Evolutionary conservation across 192 early-diverging fungal species (phyloP).

Genomic region (Allomyces macrogynus): DNA sequence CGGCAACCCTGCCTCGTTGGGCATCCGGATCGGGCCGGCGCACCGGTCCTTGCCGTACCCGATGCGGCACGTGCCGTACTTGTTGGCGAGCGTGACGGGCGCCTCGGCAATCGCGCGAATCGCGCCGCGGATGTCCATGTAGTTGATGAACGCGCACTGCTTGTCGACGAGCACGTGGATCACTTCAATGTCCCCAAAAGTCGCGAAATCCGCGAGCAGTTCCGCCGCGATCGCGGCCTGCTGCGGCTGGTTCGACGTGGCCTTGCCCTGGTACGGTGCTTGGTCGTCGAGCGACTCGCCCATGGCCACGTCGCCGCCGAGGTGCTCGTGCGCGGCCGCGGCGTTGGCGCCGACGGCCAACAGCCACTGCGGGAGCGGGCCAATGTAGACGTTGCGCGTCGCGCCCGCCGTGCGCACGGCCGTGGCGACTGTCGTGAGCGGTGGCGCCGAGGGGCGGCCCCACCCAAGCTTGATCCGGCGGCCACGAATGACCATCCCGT

Average conservation of each 20-base stretch:
- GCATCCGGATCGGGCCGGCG: conserved; percentile 41
- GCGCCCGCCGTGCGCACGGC: conserved; percentile 40
- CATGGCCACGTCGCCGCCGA: neutral
- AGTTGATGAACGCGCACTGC: conserved; percentile 71
- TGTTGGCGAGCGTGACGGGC: conserved; percentile 30
- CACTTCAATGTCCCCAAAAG: conserved; percentile 70
- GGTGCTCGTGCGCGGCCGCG: neutral
- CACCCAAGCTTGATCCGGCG: conserved; percentile 61
- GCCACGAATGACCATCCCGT: conserved; percentile 46
- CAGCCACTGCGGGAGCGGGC: conserved; percentile 4
- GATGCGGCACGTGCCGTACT: conserved; percentile 39
- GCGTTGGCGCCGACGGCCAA: neutral
- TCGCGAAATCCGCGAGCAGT: conserved; percentile 48
- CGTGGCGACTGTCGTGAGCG: conserved; percentile 20
- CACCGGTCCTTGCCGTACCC: conserved; percentile 77
- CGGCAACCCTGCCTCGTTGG: conserved; percentile 3
- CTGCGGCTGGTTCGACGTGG: conserved; percentile 20
- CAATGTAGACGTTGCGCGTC: conserved; percentile 66
- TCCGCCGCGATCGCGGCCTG: conserved; percentile 40
- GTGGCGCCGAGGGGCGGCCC: conserved; percentile 44
- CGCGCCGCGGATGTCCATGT: conserved; percentile 50
- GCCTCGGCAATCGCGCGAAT: conserved; percentile 51
- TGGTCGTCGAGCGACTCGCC: neutral
- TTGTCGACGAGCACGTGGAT: conserved; percentile 67
- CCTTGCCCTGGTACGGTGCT: neutral